These are phyloP conservation scores for Imleria badia DNA, from an alignment of 768 basidiomycete species.

Conservation along the genomic window DNA sequence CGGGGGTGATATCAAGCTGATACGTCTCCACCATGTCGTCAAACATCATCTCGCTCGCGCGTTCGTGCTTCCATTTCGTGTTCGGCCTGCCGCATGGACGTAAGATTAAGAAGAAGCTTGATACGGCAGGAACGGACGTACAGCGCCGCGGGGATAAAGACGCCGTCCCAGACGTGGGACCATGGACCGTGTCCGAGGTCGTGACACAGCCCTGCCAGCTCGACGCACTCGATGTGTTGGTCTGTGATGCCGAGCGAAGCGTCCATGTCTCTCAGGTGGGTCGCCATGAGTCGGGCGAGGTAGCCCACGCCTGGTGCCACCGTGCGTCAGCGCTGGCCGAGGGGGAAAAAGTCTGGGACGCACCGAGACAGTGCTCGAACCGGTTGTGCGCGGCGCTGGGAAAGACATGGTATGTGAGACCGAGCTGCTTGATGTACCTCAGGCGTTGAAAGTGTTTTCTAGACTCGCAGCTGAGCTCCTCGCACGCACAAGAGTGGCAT, in stretches of 20 bases:
- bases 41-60: conserved; percentile 83
- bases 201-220: conserved; percentile 79
- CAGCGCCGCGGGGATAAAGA: conserved; percentile 69
- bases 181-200: conserved; percentile 86
- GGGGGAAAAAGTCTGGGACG: not conserved
- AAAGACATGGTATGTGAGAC: conserved; percentile 74
- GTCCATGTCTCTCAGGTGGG: conserved; percentile 56
- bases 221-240: conserved; percentile 73
- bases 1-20: conserved; percentile 43
- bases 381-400: conserved; percentile 77
- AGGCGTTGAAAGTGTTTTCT: conserved; percentile 79
- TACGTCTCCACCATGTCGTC: conserved; percentile 63
- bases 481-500: not conserved
- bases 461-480: not conserved
- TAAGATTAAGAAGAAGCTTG: no score
- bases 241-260: conserved; percentile 63
- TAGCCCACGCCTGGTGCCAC: conserved; percentile 57
- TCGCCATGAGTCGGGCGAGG: conserved; percentile 64
- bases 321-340: not conserved
- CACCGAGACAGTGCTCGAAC: conserved; percentile 84
- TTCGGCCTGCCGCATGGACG: conserved; percentile 37
- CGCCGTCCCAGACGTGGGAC: conserved; percentile 80
- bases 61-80: conserved; percentile 68
- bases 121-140: conserved; percentile 34
- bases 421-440: conserved; percentile 76